Evolutionary conservation across 345 rosid genomes (phyloP), one percentile per base, ranked within the genome.

Genomic region (Heritiera littoralis): DNA sequence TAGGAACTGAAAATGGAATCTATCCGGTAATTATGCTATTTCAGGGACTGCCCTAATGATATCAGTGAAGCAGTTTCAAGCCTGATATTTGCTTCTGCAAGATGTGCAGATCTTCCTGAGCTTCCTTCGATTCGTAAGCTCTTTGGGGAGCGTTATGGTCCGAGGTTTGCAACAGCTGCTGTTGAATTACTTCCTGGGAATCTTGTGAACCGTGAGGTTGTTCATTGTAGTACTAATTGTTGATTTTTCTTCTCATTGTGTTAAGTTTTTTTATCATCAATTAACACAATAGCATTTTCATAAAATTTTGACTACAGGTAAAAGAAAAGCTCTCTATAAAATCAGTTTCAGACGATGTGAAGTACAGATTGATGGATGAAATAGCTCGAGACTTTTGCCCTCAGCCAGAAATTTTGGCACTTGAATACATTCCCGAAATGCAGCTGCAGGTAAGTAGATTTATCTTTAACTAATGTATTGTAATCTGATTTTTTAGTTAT

Each of bases 31-130:
- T 43, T 71, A 0, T 64, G 61, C 41, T 38, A 14, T 32, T 78
- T 78, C 86, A 93, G 97, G 88, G 93, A 87, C 66, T 84, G 89
- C 80, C 90, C 91, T 17, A 87, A 91, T 77, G 92, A 92, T 41
- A 83, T 92, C 77, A 91, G 89, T 3, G 97, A 94, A 88, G 97
- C 97, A n/a, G 88, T 92, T 87, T 94, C 98, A 9, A 96, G 87
- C 79, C 92, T 92, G 28, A 85, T 94, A 79, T 96, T 81, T 84
- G 94, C 97, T 56, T 96, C 98, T 40, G 85, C 95, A 7, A 89
- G 97, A 75, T 91, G 97, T 59, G 95, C 95, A 11, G 97, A 92
- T 56, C 80, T 96, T 66, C 97, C 90, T 9, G 97, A 96, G 86
- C 92, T 96, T 68, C 64, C 84, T 1, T 55, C 20, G 14, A 82